Base-by-base conservation (phyloP, 768 basidiomycete genomes). In the Russula griseocarnosa region DNA sequence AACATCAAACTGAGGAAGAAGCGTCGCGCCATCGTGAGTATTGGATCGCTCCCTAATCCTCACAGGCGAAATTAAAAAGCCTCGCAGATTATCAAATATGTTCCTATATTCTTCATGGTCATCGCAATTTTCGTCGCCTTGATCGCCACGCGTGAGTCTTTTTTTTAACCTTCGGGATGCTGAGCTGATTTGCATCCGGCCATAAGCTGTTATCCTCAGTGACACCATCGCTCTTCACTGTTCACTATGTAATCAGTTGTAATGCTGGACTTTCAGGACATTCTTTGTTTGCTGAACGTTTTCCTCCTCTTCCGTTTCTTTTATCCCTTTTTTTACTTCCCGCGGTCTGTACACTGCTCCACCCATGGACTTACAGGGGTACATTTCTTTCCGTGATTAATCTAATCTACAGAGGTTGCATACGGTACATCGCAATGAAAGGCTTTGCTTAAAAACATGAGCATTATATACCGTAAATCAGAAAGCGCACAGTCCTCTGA, bases 1-100 rank as follows among this genome's bases (percentile, higher is more conserved):
- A 89, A 88, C 53, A 81, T 92, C 73, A 93, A 92, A 76, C 90
- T 94, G 76, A 89, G 88, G 75, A 84, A 85, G 73, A 92, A 94
- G 72, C 87, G 95, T 58, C 86, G 93, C 61, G 88, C 87, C 83
- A 94, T 95, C 70, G 92, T 96, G 72, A 73, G 86, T 79, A 36
- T 65, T 49, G 1, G 38, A n/a, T 11, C 55, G 30, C 42, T 40
- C 53, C 13, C 54, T 18, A 49, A 18, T 68, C 58, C 5, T 13
- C 3, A 10, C 16, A n/a, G 6, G 38, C 16, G 5, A 20, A 51
- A 4, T 30, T 62, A 22, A 56, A 58, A 28, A 16, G 40, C 69
- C 3, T 11, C 47, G n/a, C 68, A 90, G 88, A 85, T 92, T 67
- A 79, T 91, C 75, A 90, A 86, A 76, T 95, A 95, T 69, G 88